Base-by-base conservation (phyloP, 805 yeast species). In the Nematodospora valgi region DNA sequence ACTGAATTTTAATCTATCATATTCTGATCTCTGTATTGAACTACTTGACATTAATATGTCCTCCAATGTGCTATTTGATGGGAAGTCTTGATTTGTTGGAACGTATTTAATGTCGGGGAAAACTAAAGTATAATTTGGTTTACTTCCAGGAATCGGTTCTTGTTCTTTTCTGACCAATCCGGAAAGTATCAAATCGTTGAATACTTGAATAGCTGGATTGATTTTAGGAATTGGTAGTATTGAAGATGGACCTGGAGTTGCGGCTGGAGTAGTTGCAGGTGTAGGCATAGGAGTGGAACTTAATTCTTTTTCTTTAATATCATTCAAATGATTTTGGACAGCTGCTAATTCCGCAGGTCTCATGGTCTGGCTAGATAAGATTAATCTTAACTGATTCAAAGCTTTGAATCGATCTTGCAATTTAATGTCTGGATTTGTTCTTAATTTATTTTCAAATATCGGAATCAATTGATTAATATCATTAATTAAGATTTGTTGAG, bases 391-490 rank as follows among this genome's bases (percentile, higher is more conserved):
- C 43, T 74, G 72, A 24, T 54, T 53, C 41, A 76, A 60, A 4
- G 76, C 72, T 25, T 62, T 60, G 35, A 62, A 59, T 29, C 76
- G 56, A 28, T 68, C 76, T 18, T 49, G 51, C 2, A 73, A 62
- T 43, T 71, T 71, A 42, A 70, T 74, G 40, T 71, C 72, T 13
- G 65, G 60, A 27, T 56, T 61, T 19, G 50, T 39, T 10, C 45
- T 37, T 27, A 70, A 42, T 42, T 72, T 66, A 23, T 52, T 52
- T 40, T 68, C 65, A 37, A 75, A 70, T 23, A 72, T 46, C 6
- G 68, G 65, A 13, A 72, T 51, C 24, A 76, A 52, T 15, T 52
- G 49, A 41, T 62, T 56, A 23, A 66, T 63, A 36, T 59, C 66
- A 19, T 51, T 54, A 9, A 68, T 56, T 33, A 62, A 53, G 16